Evolutionary conservation across 164 flowering plant genomes (phyloP).

Genomic region (Akebia trifoliata): DNA sequence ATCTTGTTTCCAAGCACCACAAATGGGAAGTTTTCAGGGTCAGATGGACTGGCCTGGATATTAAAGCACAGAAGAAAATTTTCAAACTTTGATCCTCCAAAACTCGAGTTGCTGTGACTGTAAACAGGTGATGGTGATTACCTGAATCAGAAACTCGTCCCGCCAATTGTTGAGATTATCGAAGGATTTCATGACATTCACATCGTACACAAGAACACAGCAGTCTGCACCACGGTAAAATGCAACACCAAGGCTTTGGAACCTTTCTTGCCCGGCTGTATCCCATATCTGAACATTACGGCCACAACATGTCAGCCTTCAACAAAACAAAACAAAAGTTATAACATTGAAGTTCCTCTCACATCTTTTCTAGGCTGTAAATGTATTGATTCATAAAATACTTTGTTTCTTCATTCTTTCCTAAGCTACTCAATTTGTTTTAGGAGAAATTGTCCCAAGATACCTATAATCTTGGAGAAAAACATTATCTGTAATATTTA

Average conservation of each 20-base stretch:
- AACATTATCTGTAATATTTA: too few relatives aligned
- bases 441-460: too few relatives aligned
- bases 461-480: too few relatives aligned
- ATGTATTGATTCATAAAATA: too few relatives aligned
- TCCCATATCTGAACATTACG: conserved; percentile 71
- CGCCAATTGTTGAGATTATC: conserved; percentile 85
- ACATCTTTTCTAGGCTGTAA: too few relatives aligned
- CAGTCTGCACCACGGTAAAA: conserved; percentile 94
- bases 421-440: too few relatives aligned
- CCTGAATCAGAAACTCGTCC: conserved; percentile 89
- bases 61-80: conserved; percentile 4
- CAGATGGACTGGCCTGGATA: conserved; percentile 80
- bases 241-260: conserved; percentile 92
- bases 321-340: background rate
- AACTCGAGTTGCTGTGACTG: background rate
- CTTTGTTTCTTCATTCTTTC: too few relatives aligned
- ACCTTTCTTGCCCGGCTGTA: conserved; percentile 94
- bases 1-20: conserved; percentile 86
- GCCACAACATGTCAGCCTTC: background rate
- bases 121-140: conserved; percentile 8
- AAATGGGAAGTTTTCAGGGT: conserved; percentile 93
- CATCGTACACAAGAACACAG: conserved; percentile 92
- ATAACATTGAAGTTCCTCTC: too few relatives aligned
- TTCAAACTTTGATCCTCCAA: background rate
- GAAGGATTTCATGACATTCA: conserved; percentile 83